phyloP scores from a whole-genome alignment of 2,329 filamentous ascomycete genomes.

The Teratosphaeria zuluensis region DNA sequence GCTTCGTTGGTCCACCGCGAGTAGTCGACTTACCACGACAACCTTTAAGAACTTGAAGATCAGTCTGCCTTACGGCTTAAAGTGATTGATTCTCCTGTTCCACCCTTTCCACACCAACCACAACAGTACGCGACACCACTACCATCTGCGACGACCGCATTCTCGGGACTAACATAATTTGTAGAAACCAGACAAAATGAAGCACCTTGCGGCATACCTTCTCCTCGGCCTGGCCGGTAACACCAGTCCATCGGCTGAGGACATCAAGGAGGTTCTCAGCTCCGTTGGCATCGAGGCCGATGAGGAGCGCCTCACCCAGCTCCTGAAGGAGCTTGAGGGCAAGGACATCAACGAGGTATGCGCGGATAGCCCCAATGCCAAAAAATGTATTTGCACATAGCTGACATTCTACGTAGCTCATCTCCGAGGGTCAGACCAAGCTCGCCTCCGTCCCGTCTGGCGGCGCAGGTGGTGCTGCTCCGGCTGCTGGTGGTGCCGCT shows the following conservation, averaged over 20 bases:
- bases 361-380: conserved; percentile 10
- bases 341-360: conserved; percentile 87
- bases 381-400: conserved; percentile 14
- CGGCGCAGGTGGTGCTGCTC: conserved; percentile 65
- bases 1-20: background rate
- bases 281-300: conserved; percentile 95
- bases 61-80: conserved; percentile 99
- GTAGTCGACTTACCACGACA: background rate
- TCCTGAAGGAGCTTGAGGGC: conserved; percentile 84
- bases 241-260: conserved; percentile 70
- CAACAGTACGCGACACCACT: conserved; percentile 11
- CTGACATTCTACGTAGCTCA: conserved; percentile 53
- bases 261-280: conserved; percentile 81
- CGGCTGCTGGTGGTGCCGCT: conserved; percentile 58
- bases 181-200: conserved; percentile 62
- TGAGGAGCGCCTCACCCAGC: conserved; percentile 70
- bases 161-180: background rate
- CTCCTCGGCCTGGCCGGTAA: conserved; percentile 93
- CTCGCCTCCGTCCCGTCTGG: conserved; percentile 95
- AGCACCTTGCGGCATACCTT: conserved; percentile 99
- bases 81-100: conserved; percentile 96
- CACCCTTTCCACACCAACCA: conserved; percentile 9
- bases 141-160: background rate
- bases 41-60: conserved; percentile 71
- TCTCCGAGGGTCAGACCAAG: conserved; percentile 80